These are phyloP conservation scores for Acer negundo DNA, from an alignment of 345 rosid genomes.

Conservation along the genomic window DNA sequence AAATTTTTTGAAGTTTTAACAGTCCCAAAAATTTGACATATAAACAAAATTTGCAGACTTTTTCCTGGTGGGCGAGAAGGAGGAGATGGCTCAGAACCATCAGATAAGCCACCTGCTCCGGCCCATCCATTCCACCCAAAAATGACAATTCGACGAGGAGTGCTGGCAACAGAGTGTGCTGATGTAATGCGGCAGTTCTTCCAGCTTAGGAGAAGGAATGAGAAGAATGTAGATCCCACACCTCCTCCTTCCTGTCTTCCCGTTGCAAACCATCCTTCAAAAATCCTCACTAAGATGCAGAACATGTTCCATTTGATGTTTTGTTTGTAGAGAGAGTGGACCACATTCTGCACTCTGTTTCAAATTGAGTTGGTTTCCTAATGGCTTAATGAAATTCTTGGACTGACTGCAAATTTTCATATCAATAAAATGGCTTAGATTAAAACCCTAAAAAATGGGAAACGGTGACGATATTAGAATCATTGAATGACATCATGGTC, in stretches of 20 bases:
- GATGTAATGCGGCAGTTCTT: conserved; percentile 88
- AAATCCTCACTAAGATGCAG: conserved; percentile 76
- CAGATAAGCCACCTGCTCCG: conserved; percentile 75
- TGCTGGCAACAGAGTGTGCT: conserved; percentile 79
- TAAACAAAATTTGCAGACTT: conserved; percentile 49
- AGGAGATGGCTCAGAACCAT: conserved; percentile 38
- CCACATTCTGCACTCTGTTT: neutral
- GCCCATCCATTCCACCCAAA: conserved; percentile 95
- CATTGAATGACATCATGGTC: neutral
- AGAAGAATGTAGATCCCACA: conserved; percentile 41
- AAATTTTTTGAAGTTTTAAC: conserved; percentile 6
- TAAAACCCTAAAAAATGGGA: neutral
- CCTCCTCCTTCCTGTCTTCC: conserved; percentile 58
- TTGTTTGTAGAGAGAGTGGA: conserved; percentile 52
- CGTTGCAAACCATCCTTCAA: conserved; percentile 58
- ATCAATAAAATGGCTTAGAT: neutral
- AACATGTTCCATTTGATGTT: conserved; percentile 62
- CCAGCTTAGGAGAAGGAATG: conserved; percentile 83
- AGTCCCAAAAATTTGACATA: neutral
- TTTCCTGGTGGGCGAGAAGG: conserved; percentile 55
- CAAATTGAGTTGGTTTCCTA: neutral
- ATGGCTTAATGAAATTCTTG: too few species aligned
- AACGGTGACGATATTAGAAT: neutral
- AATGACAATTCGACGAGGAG: conserved; percentile 77
- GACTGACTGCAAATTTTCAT: conserved; percentile 7